phyloP scores from a whole-genome alignment of 1,284 basidiomycete species.

The Trametes hirsuta region DNA sequence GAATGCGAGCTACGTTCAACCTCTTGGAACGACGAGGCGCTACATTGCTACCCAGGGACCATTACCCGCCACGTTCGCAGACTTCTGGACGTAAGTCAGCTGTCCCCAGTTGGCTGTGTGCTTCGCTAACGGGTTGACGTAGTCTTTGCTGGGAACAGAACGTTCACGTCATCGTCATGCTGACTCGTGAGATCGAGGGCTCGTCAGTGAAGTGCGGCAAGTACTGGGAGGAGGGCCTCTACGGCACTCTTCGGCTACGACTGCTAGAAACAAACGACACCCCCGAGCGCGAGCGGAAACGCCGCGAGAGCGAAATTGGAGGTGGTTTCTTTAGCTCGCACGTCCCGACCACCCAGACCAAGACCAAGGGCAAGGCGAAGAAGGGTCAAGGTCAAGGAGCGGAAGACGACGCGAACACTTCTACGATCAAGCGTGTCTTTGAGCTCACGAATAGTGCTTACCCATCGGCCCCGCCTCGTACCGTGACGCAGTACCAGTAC shows the following conservation, averaged over 20 bases:
- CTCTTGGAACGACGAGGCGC: slow-evolving; percentile 74
- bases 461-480: slow-evolving; percentile 60
- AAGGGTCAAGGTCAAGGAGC: slow-evolving; percentile 9
- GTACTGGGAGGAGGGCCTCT: slow-evolving; percentile 82
- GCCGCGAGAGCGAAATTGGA: slow-evolving; percentile 37
- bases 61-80: slow-evolving; percentile 84
- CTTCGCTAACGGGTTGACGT: neutral
- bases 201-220: slow-evolving; percentile 88
- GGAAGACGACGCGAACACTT: slow-evolving; percentile 30
- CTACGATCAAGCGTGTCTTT: slow-evolving; percentile 72
- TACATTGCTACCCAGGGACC: slow-evolving; percentile 99
- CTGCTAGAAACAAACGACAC: slow-evolving; percentile 60
- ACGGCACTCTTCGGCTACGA: slow-evolving; percentile 71
- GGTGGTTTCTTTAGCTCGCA: slow-evolving; percentile 33
- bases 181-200: slow-evolving; percentile 91
- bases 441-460: slow-evolving; percentile 63
- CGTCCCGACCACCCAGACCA: slow-evolving; percentile 13
- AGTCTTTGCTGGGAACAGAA: slow-evolving; percentile 85
- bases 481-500: slow-evolving; percentile 84
- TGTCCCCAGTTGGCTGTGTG: neutral
- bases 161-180: slow-evolving; percentile 82
- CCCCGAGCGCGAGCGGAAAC: slow-evolving; percentile 32
- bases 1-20: slow-evolving; percentile 91
- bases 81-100: slow-evolving; percentile 92
- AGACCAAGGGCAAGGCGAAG: slow-evolving; percentile 11